phyloP scores from a whole-genome alignment of 2,329 filamentous ascomycete genomes.

The Fusarium phyllophilum region DNA sequence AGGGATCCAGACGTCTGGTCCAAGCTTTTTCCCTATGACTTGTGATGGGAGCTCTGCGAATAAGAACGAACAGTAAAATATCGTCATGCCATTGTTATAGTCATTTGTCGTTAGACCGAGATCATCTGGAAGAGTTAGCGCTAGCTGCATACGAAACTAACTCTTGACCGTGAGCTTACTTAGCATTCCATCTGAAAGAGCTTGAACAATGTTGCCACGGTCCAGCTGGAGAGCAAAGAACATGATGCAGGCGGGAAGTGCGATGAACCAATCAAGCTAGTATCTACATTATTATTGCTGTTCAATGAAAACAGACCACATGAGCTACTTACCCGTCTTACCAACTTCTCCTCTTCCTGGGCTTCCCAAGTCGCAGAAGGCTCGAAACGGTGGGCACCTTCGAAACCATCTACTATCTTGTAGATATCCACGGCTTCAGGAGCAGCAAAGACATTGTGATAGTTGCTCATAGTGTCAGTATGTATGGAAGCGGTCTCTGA shows the following conservation, averaged over 20 bases:
- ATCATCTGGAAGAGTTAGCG: neutral
- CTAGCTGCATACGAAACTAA: neutral
- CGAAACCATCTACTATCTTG: neutral
- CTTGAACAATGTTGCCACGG: neutral
- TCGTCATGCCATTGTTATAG: neutral
- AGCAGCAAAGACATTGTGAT: neutral
- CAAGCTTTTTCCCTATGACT: neutral
- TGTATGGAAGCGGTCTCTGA: neutral
- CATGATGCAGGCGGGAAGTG: neutral
- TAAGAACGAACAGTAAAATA: neutral
- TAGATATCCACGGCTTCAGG: neutral
- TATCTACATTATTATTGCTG: neutral
- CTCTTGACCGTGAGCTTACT: neutral
- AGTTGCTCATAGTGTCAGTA: accelerated
- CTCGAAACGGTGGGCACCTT: neutral
- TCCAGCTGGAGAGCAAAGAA: neutral
- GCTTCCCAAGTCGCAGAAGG: neutral
- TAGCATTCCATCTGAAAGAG: neutral
- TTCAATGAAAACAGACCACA: accelerated
- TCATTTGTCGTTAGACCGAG: neutral
- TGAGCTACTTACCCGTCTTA: neutral
- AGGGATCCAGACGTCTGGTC: neutral
- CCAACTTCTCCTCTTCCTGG: neutral
- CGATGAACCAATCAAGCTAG: neutral
- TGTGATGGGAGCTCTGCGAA: neutral